Percentiles rank a stretch among this genome's conserved stretches.
Evolutionary conservation across 495 filamentous ascomycete genomes (phyloP).

Genomic region (Podospora australis): DNA sequence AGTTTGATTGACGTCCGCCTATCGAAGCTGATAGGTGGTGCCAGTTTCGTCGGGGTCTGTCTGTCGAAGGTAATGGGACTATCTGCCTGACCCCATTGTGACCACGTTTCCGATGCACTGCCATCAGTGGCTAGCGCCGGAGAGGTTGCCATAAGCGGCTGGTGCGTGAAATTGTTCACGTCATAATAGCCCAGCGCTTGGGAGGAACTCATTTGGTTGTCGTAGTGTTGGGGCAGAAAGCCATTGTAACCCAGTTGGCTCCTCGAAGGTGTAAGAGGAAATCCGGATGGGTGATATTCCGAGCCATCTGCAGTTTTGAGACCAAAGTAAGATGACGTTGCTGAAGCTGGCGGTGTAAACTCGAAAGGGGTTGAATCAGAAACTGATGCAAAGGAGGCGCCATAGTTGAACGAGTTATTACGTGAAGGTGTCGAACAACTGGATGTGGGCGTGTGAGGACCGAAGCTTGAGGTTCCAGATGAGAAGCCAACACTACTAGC

Average conservation of each 20-base stretch:
- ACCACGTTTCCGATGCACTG: conserved; percentile 5
- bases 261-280: conserved; percentile 20
- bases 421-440: conserved; percentile 22
- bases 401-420: conserved; percentile 17
- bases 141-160: conserved; percentile 2
- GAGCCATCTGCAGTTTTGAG: conserved; percentile 9
- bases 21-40: conserved; percentile 18
- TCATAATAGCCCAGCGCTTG: conserved; percentile 15
- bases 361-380: conserved; percentile 15
- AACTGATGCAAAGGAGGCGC: conserved; percentile 17
- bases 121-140: background rate
- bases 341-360: conserved; percentile 33
- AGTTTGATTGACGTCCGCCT: background rate
- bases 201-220: conserved; percentile 10
- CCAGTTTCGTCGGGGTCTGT: too few species aligned
- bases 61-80: too few species aligned
- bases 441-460: conserved; percentile 36
- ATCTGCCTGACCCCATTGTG: conserved; percentile 15
- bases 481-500: conserved; percentile 25
- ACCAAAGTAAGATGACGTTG: conserved; percentile 29
- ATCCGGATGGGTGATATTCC: conserved; percentile 13
- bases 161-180: conserved; percentile 9
- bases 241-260: conserved; percentile 4
- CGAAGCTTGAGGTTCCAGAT: conserved; percentile 29
- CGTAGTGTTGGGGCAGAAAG: background rate